Evolutionary conservation across 2,329 filamentous ascomycete species (phyloP).

Genomic region (Ceratocystis cacaofunesta): DNA sequence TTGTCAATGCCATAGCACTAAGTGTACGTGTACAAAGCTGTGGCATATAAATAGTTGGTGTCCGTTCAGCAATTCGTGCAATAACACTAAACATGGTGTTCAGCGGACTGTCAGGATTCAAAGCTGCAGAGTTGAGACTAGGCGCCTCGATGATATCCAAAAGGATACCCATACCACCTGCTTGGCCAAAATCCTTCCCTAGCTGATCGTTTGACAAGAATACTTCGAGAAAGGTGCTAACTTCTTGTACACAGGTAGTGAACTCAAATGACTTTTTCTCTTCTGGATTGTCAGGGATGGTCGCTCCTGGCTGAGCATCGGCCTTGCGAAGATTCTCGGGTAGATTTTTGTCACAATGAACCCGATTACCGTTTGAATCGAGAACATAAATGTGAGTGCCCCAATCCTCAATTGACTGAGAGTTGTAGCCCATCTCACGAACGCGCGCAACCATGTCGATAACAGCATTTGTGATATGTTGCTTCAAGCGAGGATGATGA

Average conservation of each 20-base stretch:
- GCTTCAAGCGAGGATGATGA: slow-evolving; percentile 75
- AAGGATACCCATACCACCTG: slow-evolving; percentile 67
- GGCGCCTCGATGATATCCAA: slow-evolving; percentile 73
- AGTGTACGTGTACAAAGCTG: slow-evolving; percentile 65
- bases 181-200: slow-evolving; percentile 58
- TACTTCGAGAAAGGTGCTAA: slow-evolving; percentile 58
- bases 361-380: slow-evolving; percentile 40
- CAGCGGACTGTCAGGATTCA: slow-evolving; percentile 21
- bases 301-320: slow-evolving; percentile 17
- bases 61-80: slow-evolving; percentile 52
- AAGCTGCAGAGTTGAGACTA: slow-evolving; percentile 59
- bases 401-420: slow-evolving; percentile 53
- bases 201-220: slow-evolving; percentile 63
- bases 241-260: slow-evolving; percentile 19
- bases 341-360: slow-evolving; percentile 33
- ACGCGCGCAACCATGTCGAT: slow-evolving; percentile 80
- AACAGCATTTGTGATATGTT: slow-evolving; percentile 68
- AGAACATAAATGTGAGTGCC: slow-evolving; percentile 65
- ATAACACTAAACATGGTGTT: slow-evolving; percentile 13
- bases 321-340: slow-evolving; percentile 20
- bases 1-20: slow-evolving; percentile 49
- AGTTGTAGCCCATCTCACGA: slow-evolving; percentile 53
- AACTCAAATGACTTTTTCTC: slow-evolving; percentile 14
- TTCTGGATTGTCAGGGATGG: background rate
- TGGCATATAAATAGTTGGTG: slow-evolving; percentile 66